Base-by-base conservation (phyloP, 345 rosid species). In the Rhizophora mangle region DNA sequence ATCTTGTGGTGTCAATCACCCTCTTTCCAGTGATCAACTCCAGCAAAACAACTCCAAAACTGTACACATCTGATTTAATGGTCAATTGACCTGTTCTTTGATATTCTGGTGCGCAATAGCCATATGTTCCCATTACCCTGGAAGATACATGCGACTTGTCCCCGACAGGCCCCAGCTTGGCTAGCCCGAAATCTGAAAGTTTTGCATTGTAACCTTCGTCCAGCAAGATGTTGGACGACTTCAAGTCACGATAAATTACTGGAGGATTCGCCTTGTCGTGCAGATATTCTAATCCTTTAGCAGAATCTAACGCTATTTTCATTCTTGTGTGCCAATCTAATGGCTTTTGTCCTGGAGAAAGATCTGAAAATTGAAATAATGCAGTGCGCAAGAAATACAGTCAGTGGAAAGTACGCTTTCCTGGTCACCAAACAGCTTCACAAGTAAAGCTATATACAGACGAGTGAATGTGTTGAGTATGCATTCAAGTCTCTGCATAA, bases 21-120 rank as follows among this genome's bases (percentile, higher is more conserved):
- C 96, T 83, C 65, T 88, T 72, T 64, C 99, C 99, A 0, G 93
- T 87, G 83, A 95, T 92, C 75, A 92, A 52, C 68, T 95, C 99
- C 77, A 95, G 71, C 74, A 95, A 71, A 70, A 95, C 97, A 18
- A 95, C 99, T 53, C 99, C 99, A 9, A 92, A 92, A 73, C 94
- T 90, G 72, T 95, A 95, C 8, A 95, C 97, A 73, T 95, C 99
- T 3, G 99, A 95, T 74, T 88, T 95, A 1, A 72, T 81, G 0
- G 97, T 92, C 21, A 95, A 65, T 21, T 90, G 96, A 3, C 99
- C 99, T 6, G 96, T 90, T 78, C 92, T 82, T 67, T 92, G 96
- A 71, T 95, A 95, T 77, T 95, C 97, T 0, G 99, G 99, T 22
- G 97, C 99, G 52, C 99, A 95, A 54, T 95, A 95, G 5, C 99